Evolutionary conservation across 805 yeast genomes (phyloP).

Genomic region (Monosporozyma siamensis): DNA sequence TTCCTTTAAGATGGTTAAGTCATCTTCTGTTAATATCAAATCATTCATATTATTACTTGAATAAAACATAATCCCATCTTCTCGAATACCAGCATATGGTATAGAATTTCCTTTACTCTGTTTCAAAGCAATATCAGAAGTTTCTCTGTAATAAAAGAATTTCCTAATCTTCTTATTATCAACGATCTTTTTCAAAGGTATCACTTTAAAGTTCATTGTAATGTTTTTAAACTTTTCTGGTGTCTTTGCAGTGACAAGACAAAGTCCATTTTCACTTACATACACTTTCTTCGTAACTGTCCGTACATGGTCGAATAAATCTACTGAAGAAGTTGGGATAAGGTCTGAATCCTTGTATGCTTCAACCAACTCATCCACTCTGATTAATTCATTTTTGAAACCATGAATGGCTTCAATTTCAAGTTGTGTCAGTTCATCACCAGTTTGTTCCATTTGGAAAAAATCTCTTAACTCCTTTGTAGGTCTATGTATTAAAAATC

Average conservation of each 20-base stretch:
- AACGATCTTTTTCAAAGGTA: too few relatives aligned
- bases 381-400: background rate
- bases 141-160: background rate
- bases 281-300: background rate
- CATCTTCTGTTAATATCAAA: background rate
- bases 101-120: background rate
- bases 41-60: background rate
- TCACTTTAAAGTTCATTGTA: background rate
- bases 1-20: background rate
- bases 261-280: background rate
- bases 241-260: too few relatives aligned
- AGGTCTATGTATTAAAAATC: background rate
- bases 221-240: background rate
- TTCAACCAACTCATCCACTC: background rate
- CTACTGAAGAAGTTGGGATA: background rate
- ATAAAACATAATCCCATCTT: background rate
- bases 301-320: background rate
- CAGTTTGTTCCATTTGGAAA: background rate
- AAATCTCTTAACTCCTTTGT: background rate
- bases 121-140: background rate
- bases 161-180: too few relatives aligned
- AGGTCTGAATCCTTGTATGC: background rate
- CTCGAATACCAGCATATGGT: background rate
- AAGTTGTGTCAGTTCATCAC: too few relatives aligned
- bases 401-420: too few relatives aligned